Evolutionary conservation across 768 basidiomycete species (phyloP).

Genomic region (Leccinum uliginosum): DNA sequence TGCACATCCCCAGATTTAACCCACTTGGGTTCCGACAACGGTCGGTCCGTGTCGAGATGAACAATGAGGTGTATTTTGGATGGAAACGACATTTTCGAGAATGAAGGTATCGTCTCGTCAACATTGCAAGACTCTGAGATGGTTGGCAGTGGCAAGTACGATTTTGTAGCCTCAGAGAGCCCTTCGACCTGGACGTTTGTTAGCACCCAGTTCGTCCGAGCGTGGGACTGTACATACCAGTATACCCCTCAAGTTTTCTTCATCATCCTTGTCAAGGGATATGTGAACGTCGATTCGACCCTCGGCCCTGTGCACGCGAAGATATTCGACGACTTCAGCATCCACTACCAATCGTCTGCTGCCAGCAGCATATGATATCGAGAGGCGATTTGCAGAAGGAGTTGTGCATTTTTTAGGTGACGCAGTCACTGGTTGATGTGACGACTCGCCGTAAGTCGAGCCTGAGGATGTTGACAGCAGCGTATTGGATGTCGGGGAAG

Average conservation of each 20-base stretch:
- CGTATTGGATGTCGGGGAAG: conserved; percentile 52
- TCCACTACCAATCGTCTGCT: conserved; percentile 84
- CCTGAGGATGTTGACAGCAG: conserved; percentile 31
- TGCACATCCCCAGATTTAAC: conserved; percentile 92
- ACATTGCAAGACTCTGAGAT: conserved; percentile 37
- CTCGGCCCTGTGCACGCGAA: conserved; percentile 77
- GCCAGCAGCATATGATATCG: conserved; percentile 91
- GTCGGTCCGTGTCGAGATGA: conserved; percentile 81
- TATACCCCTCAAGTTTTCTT: conserved; percentile 64
- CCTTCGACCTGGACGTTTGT: conserved; percentile 58
- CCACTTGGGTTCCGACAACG: conserved; percentile 95
- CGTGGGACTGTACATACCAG: conserved; percentile 48
- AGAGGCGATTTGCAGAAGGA: conserved; percentile 82
- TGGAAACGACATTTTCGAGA: conserved; percentile 51
- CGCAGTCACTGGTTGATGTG: conserved; percentile 27
- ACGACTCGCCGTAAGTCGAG: conserved; percentile 44
- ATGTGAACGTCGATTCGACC: conserved; percentile 83
- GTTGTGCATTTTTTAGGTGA: conserved; percentile 37
- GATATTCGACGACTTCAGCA: conserved; percentile 76
- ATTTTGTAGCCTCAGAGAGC: conserved; percentile 65
- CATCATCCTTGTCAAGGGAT: conserved; percentile 51
- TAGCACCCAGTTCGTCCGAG: conserved; percentile 2
- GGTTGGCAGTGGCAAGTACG: conserved; percentile 58
- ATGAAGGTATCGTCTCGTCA: conserved; percentile 71
- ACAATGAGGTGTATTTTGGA: conserved; percentile 61